These are phyloP conservation scores for Coemansia sp. DNA, from an alignment of 192 early-diverging fungal species.

Conservation along the genomic window DNA sequence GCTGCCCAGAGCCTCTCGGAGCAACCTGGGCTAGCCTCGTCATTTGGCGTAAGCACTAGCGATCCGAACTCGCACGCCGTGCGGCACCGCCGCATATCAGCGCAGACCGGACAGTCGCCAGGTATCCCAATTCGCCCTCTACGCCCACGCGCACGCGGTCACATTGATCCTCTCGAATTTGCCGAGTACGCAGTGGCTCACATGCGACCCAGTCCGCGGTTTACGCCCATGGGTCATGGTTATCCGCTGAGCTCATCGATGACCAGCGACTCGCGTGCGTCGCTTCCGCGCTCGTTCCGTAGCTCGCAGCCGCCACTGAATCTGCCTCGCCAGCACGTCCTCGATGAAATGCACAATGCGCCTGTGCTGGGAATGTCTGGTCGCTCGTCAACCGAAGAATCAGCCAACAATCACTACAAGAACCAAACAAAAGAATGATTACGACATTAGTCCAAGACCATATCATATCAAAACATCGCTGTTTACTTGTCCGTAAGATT, in stretches of 20 bases:
- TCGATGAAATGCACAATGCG: constrained; percentile 13
- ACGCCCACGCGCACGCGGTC: background rate
- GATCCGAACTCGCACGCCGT: constrained; percentile 25
- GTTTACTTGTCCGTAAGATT: too few species aligned
- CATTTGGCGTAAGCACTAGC: constrained; percentile 8
- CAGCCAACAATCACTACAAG: background rate
- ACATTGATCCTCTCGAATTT: constrained; percentile 27
- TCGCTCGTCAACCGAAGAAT: background rate
- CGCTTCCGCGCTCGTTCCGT: constrained; percentile 37
- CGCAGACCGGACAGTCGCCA: background rate
- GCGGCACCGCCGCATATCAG: constrained; percentile 27
- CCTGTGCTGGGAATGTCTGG: constrained; percentile 4
- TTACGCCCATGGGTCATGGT: constrained; percentile 40
- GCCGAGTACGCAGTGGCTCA: background rate
- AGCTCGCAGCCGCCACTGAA: constrained; percentile 11
- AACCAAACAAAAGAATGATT: too few species aligned
- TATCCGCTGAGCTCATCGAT: constrained; percentile 21
- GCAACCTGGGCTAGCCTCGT: constrained; percentile 16
- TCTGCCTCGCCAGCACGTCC: constrained; percentile 18
- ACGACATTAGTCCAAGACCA: too few species aligned
- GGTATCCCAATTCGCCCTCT: background rate
- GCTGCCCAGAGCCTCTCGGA: constrained; percentile 22
- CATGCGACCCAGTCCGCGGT: constrained; percentile 17
- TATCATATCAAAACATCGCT: too few species aligned
- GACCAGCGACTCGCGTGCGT: constrained; percentile 34